Conservation (phyloP, 2,329 filamentous ascomycete genomes). For the Calcarisporium arbuscula region DNA sequence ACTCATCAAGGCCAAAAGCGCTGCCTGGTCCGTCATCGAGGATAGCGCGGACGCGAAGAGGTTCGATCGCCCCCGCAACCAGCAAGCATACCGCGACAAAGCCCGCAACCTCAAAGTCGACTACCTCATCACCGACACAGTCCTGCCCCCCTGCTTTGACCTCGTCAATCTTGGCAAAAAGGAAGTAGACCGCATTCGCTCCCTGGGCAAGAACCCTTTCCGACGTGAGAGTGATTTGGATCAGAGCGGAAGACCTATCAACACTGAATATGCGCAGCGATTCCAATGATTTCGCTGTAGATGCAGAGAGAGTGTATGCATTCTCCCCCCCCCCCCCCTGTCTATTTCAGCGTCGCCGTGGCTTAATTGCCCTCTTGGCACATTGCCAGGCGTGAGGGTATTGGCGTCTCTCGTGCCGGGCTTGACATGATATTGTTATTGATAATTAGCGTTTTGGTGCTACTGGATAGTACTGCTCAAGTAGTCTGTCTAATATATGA, state of each 20-base stretch:
- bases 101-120: conserved; percentile 52
- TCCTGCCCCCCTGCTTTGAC: conserved; percentile 44
- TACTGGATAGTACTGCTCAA: too few relatives aligned
- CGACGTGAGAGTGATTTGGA: conserved; percentile 42
- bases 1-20: conserved; percentile 27
- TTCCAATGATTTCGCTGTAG: not conserved
- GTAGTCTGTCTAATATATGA: too few relatives aligned
- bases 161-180: conserved; percentile 43
- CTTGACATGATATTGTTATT: too few relatives aligned
- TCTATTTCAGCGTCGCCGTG: not conserved
- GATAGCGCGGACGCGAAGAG: conserved; percentile 19
- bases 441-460: too few relatives aligned
- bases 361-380: too few relatives aligned
- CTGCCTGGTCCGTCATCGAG: conserved; percentile 26
- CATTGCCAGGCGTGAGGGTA: too few relatives aligned
- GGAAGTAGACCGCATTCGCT: conserved; percentile 35
- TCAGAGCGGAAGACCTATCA: conserved; percentile 28
- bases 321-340: conserved; percentile 1
- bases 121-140: conserved; percentile 36
- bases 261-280: conserved; percentile 21
- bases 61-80: conserved; percentile 40
- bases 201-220: conserved; percentile 41
- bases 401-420: too few relatives aligned
- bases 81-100: conserved; percentile 52
- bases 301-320: not conserved